These are phyloP conservation scores for Pueraria montana DNA, from an alignment of 306 rosid species.

Conservation along the genomic window DNA sequence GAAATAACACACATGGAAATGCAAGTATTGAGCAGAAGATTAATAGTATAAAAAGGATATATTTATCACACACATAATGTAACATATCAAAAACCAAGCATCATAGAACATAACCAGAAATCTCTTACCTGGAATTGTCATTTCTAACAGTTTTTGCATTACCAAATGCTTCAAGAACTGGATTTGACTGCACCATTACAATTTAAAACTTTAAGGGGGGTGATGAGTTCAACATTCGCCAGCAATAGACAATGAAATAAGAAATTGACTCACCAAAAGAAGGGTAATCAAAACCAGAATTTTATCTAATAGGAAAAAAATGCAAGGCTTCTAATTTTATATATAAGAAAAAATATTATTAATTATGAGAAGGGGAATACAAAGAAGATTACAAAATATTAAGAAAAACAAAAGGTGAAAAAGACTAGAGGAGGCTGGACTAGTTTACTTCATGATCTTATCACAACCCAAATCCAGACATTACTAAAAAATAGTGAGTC, in stretches of 20 bases:
- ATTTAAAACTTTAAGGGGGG: constrained; percentile 36
- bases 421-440: constrained; percentile 25
- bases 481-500: not conserved
- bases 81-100: constrained; percentile 40
- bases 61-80: constrained; percentile 11
- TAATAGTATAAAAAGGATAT: constrained; percentile 2
- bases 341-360: constrained; percentile 26
- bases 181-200: constrained; percentile 80
- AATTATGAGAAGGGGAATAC: constrained; percentile 27
- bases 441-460: constrained; percentile 34
- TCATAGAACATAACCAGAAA: constrained; percentile 33
- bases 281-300: constrained; percentile 32
- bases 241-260: constrained; percentile 23
- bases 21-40: constrained; percentile 35
- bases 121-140: constrained; percentile 88
- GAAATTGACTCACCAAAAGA: constrained; percentile 31
- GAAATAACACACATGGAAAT: constrained; percentile 43
- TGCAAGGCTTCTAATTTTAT: constrained; percentile 15
- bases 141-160: constrained; percentile 91
- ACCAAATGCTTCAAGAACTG: constrained; percentile 99
- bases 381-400: not conserved
- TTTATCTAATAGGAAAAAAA: constrained; percentile 11
- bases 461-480: constrained; percentile 17
- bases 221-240: constrained; percentile 25
- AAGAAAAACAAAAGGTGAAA: constrained; percentile 22